Percentiles rank a stretch among this genome's conserved stretches.
These are phyloP conservation scores for Flagelloscypha sp. DNA, from an alignment of 768 basidiomycete species.

Conservation along the genomic window DNA sequence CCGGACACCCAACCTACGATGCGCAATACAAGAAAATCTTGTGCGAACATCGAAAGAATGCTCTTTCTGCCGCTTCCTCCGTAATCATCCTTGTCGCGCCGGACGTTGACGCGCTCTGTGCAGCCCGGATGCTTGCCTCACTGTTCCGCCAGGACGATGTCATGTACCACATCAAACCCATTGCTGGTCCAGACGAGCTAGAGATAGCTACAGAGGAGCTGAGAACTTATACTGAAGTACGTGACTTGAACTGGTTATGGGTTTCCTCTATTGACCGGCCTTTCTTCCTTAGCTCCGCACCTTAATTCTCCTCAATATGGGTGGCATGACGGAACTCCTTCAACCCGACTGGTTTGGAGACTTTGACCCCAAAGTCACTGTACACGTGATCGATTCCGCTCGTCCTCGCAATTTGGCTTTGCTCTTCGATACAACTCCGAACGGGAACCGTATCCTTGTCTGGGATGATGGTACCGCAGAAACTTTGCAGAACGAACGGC, in stretches of 20 bases:
- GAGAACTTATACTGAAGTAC: constrained; percentile 57
- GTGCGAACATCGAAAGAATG: constrained; percentile 62
- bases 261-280: constrained; percentile 9
- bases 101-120: constrained; percentile 89
- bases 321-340: constrained; percentile 78
- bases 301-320: constrained; percentile 88
- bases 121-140: constrained; percentile 81
- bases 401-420: constrained; percentile 85
- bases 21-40: constrained; percentile 69
- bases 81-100: constrained; percentile 82
- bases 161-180: constrained; percentile 81
- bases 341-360: constrained; percentile 70
- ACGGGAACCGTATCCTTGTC: constrained; percentile 66
- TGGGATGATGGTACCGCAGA: constrained; percentile 91
- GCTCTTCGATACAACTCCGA: constrained; percentile 66
- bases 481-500: constrained; percentile 58
- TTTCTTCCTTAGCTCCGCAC: constrained; percentile 59
- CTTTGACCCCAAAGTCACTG: constrained; percentile 49
- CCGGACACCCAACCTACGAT: constrained; percentile 54
- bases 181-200: constrained; percentile 77
- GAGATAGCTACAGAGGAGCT: constrained; percentile 60
- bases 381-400: constrained; percentile 93
- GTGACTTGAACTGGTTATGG: constrained; percentile 15
- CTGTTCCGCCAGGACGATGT: constrained; percentile 92
- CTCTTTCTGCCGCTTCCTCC: constrained; percentile 71